Evolutionary conservation across 2,329 filamentous ascomycete genomes (phyloP).

Genomic region (Colletotrichum eleusines): DNA sequence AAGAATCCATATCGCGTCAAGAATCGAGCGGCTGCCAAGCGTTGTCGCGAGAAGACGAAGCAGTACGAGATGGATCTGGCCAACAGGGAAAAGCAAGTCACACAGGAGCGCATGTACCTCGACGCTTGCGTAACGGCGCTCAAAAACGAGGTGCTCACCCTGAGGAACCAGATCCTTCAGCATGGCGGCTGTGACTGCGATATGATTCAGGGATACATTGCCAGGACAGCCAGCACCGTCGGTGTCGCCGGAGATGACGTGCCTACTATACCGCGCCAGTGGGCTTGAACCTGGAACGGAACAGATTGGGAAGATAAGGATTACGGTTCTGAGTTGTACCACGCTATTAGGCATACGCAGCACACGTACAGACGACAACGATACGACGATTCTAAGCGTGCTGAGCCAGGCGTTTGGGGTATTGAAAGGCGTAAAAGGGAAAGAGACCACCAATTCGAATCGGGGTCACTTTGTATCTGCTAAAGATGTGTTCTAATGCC

Average conservation of each 20-base stretch:
- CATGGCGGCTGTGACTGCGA: conserved; percentile 38
- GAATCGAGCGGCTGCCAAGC: conserved; percentile 40
- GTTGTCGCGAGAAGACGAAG: conserved; percentile 40
- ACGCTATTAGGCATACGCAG: neutral
- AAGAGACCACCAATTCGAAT: neutral
- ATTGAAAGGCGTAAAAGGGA: neutral
- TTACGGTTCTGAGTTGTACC: neutral
- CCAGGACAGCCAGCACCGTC: conserved; percentile 24
- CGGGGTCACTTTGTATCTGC: neutral
- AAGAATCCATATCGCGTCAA: conserved; percentile 35
- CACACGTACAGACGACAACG: neutral
- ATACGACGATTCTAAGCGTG: neutral
- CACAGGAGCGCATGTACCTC: conserved; percentile 27
- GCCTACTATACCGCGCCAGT: neutral
- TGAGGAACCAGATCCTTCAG: conserved; percentile 34
- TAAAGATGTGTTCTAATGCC: neutral
- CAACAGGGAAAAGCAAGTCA: conserved; percentile 25
- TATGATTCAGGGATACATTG: conserved; percentile 35
- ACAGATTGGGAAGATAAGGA: neutral
- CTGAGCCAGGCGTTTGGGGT: neutral
- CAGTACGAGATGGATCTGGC: conserved; percentile 34
- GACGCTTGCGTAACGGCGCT: conserved; percentile 30
- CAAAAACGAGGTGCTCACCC: conserved; percentile 31
- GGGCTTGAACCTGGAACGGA: neutral
- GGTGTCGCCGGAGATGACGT: neutral